Conservation (phyloP, 2,329 filamentous ascomycete genomes). For the Xylaria sp. region DNA sequence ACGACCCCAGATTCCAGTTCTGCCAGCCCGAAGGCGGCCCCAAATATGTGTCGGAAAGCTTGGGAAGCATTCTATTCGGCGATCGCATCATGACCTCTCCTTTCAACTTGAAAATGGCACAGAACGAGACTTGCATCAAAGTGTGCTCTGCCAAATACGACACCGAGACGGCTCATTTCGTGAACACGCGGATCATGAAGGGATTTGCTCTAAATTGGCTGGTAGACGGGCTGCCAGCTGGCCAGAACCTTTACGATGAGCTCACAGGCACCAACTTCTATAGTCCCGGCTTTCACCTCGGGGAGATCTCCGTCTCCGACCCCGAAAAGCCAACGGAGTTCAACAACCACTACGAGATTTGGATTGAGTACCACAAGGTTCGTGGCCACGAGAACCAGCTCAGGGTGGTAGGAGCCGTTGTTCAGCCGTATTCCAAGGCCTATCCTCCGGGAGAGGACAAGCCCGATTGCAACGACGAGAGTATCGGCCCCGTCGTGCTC, state of each 20-base stretch:
- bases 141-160: slow-evolving; percentile 77
- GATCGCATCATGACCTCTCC: slow-evolving; percentile 98
- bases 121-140: slow-evolving; percentile 87
- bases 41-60: slow-evolving; percentile 83
- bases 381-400: slow-evolving; percentile 73
- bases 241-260: slow-evolving; percentile 82
- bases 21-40: slow-evolving; percentile 83
- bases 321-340: slow-evolving; percentile 70
- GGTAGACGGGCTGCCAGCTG: slow-evolving; percentile 91
- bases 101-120: slow-evolving; percentile 86
- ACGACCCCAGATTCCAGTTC: slow-evolving; percentile 87
- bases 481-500: slow-evolving; percentile 69
- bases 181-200: slow-evolving; percentile 83
- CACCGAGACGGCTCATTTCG: slow-evolving; percentile 75
- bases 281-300: slow-evolving; percentile 89
- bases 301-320: slow-evolving; percentile 58
- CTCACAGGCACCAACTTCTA: slow-evolving; percentile 84
- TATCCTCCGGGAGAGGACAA: slow-evolving; percentile 59
- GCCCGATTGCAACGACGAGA: slow-evolving; percentile 71
- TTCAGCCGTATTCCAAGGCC: slow-evolving; percentile 81
- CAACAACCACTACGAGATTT: slow-evolving; percentile 96
- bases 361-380: slow-evolving; percentile 90
- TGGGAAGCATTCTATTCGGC: slow-evolving; percentile 96
- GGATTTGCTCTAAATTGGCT: slow-evolving; percentile 96
- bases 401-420: slow-evolving; percentile 90